Percentiles rank a stretch among this genome's conserved stretches.
phyloP scores from a whole-genome alignment of 2,329 filamentous ascomycete genomes.

The Sordariomycetes sp. region DNA sequence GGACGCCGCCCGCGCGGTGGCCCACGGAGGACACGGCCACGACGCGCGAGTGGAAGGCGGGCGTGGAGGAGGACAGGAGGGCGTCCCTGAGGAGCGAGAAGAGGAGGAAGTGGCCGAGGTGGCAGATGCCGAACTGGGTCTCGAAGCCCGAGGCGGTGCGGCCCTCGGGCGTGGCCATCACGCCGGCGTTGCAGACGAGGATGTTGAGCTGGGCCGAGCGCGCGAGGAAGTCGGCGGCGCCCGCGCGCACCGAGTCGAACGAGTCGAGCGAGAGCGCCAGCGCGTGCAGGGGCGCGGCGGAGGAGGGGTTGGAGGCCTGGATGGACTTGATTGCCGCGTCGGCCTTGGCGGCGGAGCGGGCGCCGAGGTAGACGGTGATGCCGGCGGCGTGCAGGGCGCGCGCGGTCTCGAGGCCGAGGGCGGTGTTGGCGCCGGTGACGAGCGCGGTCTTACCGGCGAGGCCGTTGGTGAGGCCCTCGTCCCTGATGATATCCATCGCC shows the following conservation, averaged over 20 bases:
- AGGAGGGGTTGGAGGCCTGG: conserved; percentile 4
- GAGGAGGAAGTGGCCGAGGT: conserved; percentile 42
- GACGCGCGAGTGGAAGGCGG: conserved; percentile 31
- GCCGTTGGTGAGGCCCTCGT: conserved; percentile 21
- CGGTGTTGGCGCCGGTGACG: conserved; percentile 30
- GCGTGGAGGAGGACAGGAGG: conserved; percentile 25
- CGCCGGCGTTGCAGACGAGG: conserved; percentile 12
- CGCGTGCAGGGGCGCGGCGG: conserved; percentile 3
- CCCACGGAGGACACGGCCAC: conserved; percentile 30
- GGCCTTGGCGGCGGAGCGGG: conserved; percentile 21
- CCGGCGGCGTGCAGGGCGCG: conserved; percentile 30
- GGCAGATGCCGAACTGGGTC: conserved; percentile 39
- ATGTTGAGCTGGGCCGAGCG: conserved; percentile 11
- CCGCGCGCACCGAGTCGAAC: conserved; percentile 13
- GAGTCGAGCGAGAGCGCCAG: conserved; percentile 15
- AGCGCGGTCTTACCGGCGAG: conserved; percentile 21
- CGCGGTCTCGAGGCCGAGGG: conserved; percentile 31
- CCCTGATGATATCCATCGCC: conserved; percentile 24
- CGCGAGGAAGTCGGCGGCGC: conserved; percentile 11
- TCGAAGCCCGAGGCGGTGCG: conserved; percentile 14
- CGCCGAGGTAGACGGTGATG: conserved; percentile 30
- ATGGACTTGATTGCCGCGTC: conserved; percentile 8
- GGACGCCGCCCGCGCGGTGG: conserved; percentile 24
- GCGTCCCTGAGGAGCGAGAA: conserved; percentile 34
- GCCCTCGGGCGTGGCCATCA: conserved; percentile 8